Evolutionary conservation across 2,329 filamentous ascomycete species (phyloP).

Genomic region (Coleophoma eucalyptorum): DNA sequence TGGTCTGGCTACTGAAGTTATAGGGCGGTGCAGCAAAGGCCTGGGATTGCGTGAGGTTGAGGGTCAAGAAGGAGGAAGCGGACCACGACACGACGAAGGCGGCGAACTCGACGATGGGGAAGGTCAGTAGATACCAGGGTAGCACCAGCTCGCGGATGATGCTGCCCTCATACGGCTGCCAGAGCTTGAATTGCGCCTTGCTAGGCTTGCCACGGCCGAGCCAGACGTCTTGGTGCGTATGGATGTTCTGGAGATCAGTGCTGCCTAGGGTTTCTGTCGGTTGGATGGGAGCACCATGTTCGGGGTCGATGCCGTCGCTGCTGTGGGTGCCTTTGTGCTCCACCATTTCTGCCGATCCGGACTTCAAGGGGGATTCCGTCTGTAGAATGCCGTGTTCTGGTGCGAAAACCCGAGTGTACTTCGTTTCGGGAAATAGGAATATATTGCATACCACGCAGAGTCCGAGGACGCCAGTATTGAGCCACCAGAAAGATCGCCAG

Average conservation of each 20-base stretch:
- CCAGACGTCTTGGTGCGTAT: constrained; percentile 45
- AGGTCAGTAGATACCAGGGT: constrained; percentile 58
- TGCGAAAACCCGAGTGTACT: constrained; percentile 42
- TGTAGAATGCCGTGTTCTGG: constrained; percentile 6
- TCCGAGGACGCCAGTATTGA: constrained; percentile 53
- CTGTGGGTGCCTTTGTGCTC: constrained; percentile 5
- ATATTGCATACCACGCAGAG: constrained; percentile 46
- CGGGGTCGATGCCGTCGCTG: constrained; percentile 10
- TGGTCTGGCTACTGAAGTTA: constrained; percentile 34
- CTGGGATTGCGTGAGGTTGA: constrained; percentile 55
- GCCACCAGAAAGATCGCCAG: constrained; percentile 64
- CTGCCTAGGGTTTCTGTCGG: constrained; percentile 15
- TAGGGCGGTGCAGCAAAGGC: constrained; percentile 24
- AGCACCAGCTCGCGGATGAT: constrained; percentile 53
- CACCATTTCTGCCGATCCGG: constrained; percentile 13
- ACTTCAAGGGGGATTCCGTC: constrained; percentile 9
- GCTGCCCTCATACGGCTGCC: constrained; percentile 41
- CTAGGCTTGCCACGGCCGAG: constrained; percentile 51
- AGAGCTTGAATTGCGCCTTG: constrained; percentile 51
- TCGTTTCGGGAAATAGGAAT: constrained; percentile 61
- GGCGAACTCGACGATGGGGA: constrained; percentile 60
- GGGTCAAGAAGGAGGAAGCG: constrained; percentile 48
- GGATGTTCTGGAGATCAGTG: constrained; percentile 24
- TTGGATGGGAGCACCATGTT: constrained; percentile 11
- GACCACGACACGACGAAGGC: constrained; percentile 59